Percentiles rank a stretch among this genome's conserved stretches.
phyloP scores from a whole-genome alignment of 2,329 filamentous ascomycete genomes.

The Byssochlamys sp. region DNA sequence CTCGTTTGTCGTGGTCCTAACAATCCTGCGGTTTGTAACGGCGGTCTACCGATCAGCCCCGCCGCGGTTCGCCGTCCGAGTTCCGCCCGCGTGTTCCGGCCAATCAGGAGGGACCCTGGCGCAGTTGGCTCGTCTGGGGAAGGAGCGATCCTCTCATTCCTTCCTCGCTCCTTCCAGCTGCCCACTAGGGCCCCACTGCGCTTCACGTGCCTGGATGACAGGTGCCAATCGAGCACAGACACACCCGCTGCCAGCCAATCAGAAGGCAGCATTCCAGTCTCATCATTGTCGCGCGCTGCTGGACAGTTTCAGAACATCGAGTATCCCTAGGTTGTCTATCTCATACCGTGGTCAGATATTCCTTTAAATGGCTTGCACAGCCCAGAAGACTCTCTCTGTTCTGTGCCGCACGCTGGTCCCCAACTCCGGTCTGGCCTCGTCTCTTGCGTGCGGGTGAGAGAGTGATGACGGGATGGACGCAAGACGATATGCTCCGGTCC shows the following conservation, averaged over 20 bases:
- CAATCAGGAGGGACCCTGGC: not conserved
- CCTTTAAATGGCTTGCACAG: not conserved
- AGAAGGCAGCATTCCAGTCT: not conserved
- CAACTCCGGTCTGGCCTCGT: not conserved
- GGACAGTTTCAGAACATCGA: not conserved
- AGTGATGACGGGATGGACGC: not conserved
- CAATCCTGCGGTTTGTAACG: not conserved
- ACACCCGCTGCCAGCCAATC: not conserved
- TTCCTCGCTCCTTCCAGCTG: not conserved
- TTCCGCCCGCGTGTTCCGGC: not conserved
- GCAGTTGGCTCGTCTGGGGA: not conserved
- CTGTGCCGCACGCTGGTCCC: not conserved
- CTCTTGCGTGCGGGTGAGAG: not conserved
- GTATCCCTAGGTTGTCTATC: not conserved
- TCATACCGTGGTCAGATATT: not conserved
- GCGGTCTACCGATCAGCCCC: not conserved
- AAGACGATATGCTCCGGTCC: not conserved
- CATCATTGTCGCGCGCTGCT: not conserved
- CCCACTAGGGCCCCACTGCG: not conserved
- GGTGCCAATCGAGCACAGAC: not conserved
- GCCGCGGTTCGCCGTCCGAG: not conserved
- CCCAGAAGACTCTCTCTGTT: not conserved
- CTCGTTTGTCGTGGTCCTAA: no score
- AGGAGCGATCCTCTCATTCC: not conserved
- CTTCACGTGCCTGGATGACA: not conserved